These are phyloP conservation scores for Xylaria telfairii DNA, from an alignment of 495 filamentous ascomycete species.

Conservation along the genomic window DNA sequence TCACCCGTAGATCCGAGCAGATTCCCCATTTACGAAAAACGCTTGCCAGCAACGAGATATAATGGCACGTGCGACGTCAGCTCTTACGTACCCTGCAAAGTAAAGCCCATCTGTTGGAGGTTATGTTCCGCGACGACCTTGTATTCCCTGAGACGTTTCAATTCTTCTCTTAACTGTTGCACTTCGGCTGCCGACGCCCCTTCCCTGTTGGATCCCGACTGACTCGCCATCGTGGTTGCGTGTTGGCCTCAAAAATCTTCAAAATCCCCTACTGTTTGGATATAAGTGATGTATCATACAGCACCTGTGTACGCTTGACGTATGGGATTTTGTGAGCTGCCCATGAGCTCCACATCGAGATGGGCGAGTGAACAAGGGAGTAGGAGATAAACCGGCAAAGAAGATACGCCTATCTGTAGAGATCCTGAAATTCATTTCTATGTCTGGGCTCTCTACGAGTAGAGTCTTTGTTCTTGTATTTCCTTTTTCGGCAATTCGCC, in stretches of 20 bases:
- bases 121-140: conserved; percentile 11
- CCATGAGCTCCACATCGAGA: not conserved
- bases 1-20: not conserved
- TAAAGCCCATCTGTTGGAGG: conserved; percentile 10
- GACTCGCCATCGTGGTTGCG: conserved; percentile 12
- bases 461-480: conserved; percentile 22
- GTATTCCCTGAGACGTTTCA: conserved; percentile 12
- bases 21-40: not conserved
- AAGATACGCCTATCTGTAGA: not conserved
- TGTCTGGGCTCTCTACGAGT: not conserved
- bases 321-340: not conserved
- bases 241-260: not conserved
- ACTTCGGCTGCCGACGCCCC: not conserved
- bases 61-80: not conserved
- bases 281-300: not conserved
- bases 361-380: conserved; percentile 14
- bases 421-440: conserved; percentile 9
- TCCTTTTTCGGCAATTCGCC: not conserved
- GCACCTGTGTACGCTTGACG: not conserved
- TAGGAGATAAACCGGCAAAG: not conserved
- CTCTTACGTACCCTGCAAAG: conserved; percentile 14
- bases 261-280: not conserved
- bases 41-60: not conserved
- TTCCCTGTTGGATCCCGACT: not conserved
- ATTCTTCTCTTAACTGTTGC: not conserved